phyloP scores from a whole-genome alignment of 805 yeast species.

The Ogataea philodendri region DNA sequence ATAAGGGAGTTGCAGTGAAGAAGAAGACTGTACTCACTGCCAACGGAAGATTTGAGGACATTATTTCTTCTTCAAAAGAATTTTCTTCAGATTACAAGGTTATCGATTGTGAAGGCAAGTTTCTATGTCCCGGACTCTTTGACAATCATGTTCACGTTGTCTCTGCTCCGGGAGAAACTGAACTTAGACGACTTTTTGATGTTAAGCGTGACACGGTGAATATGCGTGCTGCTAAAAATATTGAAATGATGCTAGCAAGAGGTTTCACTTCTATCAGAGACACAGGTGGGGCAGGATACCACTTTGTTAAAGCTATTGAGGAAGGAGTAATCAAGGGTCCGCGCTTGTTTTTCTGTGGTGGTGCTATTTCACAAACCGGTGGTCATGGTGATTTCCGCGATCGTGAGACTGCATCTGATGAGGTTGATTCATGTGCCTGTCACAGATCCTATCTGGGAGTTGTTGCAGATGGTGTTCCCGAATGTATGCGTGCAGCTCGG shows the following conservation, averaged over 20 bases:
- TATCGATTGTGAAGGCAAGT: slow-evolving; percentile 29
- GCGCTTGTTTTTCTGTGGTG: slow-evolving; percentile 26
- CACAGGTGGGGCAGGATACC: slow-evolving; percentile 28
- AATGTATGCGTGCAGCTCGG: slow-evolving; percentile 27
- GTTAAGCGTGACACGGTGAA: slow-evolving; percentile 23
- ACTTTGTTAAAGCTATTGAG: slow-evolving; percentile 25
- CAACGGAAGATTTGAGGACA: slow-evolving; percentile 21
- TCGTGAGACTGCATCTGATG: slow-evolving; percentile 24
- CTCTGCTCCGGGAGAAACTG: slow-evolving; percentile 28
- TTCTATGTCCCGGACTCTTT: slow-evolving; percentile 29
- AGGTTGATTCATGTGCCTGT: slow-evolving; percentile 27
- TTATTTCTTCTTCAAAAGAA: slow-evolving; percentile 4
- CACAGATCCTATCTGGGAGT: slow-evolving; percentile 23
- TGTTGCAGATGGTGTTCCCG: slow-evolving; percentile 30
- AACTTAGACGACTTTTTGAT: slow-evolving; percentile 19
- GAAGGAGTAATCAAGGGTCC: slow-evolving; percentile 31
- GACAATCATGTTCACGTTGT: slow-evolving; percentile 30
- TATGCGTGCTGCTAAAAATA: slow-evolving; percentile 23
- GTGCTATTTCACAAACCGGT: slow-evolving; percentile 31
- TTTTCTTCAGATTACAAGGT: slow-evolving; percentile 6
- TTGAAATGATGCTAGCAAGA: slow-evolving; percentile 25
- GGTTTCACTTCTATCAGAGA: slow-evolving; percentile 30
- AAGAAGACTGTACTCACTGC: slow-evolving; percentile 21
- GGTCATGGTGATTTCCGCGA: slow-evolving; percentile 31
- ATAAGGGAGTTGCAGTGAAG: slow-evolving; percentile 14